phyloP scores from a whole-genome alignment of 495 filamentous ascomycete genomes.

The Glonium stellatum region DNA sequence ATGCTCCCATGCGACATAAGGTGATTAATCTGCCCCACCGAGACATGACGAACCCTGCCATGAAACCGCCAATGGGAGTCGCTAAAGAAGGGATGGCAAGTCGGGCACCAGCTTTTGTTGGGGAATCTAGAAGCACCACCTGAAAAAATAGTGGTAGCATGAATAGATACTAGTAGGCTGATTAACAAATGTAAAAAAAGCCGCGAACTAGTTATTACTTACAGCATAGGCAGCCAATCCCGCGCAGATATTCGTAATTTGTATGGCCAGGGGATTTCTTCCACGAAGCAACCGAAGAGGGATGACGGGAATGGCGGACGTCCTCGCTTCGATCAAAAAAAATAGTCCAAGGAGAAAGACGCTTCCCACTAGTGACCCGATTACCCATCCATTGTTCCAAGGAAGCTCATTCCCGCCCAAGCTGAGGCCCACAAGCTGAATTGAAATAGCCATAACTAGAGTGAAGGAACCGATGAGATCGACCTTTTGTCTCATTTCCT shows the following conservation, averaged over 20 bases:
- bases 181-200: too few species aligned
- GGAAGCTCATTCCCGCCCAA: conserved; percentile 57
- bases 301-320: conserved; percentile 54
- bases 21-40: conserved; percentile 58
- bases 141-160: conserved; percentile 60
- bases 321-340: conserved; percentile 49
- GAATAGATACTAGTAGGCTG: conserved; percentile 52
- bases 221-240: conserved; percentile 60
- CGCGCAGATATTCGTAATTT: conserved; percentile 55
- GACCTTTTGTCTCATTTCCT: too few species aligned
- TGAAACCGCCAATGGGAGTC: conserved; percentile 53
- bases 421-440: conserved; percentile 53
- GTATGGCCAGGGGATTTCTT: conserved; percentile 44
- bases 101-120: conserved; percentile 52
- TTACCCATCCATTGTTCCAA: conserved; percentile 51
- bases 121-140: conserved; percentile 54
- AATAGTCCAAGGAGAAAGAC: conserved; percentile 45
- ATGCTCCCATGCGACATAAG: too few species aligned
- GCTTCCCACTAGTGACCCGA: conserved; percentile 47
- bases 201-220: too few species aligned
- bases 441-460: conserved; percentile 51
- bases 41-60: conserved; percentile 59
- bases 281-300: conserved; percentile 52
- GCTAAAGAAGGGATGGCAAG: conserved; percentile 56
- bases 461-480: conserved; percentile 50